Evolutionary conservation across 192 early-diverging fungal species (phyloP).

Genomic region (Linnemannia exigua): DNA sequence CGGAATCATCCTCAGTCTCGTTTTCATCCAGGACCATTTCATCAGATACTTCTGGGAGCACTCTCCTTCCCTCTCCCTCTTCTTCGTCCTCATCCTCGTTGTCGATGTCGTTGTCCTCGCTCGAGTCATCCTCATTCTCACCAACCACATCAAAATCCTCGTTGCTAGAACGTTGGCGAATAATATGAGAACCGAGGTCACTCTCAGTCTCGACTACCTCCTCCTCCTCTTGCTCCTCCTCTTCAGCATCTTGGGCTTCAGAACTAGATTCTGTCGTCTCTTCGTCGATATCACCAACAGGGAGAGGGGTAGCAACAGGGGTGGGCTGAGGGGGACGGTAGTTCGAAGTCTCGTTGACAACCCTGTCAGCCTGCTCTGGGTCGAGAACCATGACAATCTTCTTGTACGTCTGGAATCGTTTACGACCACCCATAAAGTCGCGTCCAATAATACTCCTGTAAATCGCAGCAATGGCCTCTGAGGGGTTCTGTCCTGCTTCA

Average conservation of each 20-base stretch:
- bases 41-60: neutral
- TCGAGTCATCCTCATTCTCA: neutral
- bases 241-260: neutral
- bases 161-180: neutral
- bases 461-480: conserved; percentile 53
- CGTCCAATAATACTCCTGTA: conserved; percentile 50
- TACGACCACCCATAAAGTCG: conserved; percentile 55
- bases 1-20: neutral
- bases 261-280: neutral
- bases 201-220: neutral
- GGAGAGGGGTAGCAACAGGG: conserved; percentile 25
- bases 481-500: conserved; percentile 44
- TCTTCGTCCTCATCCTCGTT: neutral
- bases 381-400: conserved; percentile 57
- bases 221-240: neutral
- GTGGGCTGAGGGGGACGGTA: conserved; percentile 34
- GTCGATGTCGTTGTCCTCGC: neutral
- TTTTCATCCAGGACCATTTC: neutral
- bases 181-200: no score
- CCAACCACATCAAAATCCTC: neutral
- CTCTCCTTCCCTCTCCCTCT: no score
- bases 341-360: conserved; percentile 52
- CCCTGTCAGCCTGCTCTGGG: conserved; percentile 44
- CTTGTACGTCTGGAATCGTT: conserved; percentile 55
- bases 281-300: conserved; percentile 14